phyloP scores from a whole-genome alignment of 768 basidiomycete species.

The Lenzites betulinus region DNA sequence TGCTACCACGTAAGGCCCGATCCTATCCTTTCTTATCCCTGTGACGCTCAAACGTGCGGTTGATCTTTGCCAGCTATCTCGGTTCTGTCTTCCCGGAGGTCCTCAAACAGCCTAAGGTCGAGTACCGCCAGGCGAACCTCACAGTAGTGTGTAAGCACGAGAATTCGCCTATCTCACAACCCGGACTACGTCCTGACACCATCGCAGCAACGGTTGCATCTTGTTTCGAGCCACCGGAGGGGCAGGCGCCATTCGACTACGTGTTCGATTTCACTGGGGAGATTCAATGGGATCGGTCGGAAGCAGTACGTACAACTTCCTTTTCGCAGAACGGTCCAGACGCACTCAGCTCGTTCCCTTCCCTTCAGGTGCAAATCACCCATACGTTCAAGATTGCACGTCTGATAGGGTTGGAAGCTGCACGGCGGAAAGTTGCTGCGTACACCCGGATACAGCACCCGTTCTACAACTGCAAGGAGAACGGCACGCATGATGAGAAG shows the following conservation, averaged over 20 bases:
- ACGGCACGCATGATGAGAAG: slow-evolving; percentile 67
- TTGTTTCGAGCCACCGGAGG: slow-evolving; percentile 71
- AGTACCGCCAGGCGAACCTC: slow-evolving; percentile 83
- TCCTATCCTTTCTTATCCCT: slow-evolving; percentile 28
- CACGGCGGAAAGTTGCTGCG: slow-evolving; percentile 75
- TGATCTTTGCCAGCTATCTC: slow-evolving; percentile 58
- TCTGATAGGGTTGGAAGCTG: slow-evolving; percentile 73
- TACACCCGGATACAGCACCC: slow-evolving; percentile 79
- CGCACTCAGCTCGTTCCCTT: not conserved
- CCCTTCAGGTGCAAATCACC: slow-evolving; percentile 74
- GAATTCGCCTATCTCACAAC: not conserved
- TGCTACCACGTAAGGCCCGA: slow-evolving; percentile 64
- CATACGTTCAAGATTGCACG: slow-evolving; percentile 71
- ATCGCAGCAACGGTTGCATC: slow-evolving; percentile 64
- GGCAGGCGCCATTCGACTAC: slow-evolving; percentile 69
- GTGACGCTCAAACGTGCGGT: slow-evolving; percentile 6
- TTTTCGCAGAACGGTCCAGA: not conserved
- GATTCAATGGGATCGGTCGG: slow-evolving; percentile 70
- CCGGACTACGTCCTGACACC: slow-evolving; percentile 20
- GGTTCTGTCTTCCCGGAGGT: slow-evolving; percentile 73
- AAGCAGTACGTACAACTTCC: slow-evolving; percentile 52
- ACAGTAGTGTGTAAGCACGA: slow-evolving; percentile 62
- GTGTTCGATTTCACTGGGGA: slow-evolving; percentile 90
- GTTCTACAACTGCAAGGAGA: slow-evolving; percentile 75
- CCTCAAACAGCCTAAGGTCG: slow-evolving; percentile 66